Conservation (phyloP, 2,329 filamentous ascomycete species). For the Macroventuria anomochaeta region DNA sequence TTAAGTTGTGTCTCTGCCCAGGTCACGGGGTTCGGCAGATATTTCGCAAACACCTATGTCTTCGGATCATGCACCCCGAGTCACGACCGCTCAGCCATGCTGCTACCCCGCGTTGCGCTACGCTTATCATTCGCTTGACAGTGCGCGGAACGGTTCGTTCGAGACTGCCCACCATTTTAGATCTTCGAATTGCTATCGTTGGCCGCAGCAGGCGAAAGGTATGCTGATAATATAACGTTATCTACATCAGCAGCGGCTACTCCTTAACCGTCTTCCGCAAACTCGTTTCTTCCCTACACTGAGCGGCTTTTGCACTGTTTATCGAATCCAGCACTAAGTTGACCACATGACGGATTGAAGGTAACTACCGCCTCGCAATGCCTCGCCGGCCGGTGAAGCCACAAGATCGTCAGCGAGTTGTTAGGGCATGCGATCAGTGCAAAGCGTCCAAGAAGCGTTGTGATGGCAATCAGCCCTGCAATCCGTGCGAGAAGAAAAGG, state of each 20-base stretch:
- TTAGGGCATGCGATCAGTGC: constrained; percentile 29
- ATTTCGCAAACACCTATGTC: background rate
- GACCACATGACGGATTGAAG: constrained; percentile 18
- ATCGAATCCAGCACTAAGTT: background rate
- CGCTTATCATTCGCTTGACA: constrained; percentile 8
- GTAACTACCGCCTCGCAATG: constrained; percentile 13
- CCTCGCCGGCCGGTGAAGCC: constrained; percentile 31
- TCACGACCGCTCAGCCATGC: background rate
- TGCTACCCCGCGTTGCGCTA: constrained; percentile 13
- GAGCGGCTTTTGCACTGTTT: constrained; percentile 14
- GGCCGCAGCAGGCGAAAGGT: background rate
- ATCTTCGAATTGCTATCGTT: constrained; percentile 4
- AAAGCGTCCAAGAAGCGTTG: constrained; percentile 32
- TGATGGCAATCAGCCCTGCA: constrained; percentile 25
- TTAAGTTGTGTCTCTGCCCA: too few species aligned
- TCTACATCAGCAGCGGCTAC: constrained; percentile 9
- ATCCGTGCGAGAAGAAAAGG: constrained; percentile 26
- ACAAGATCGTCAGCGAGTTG: constrained; percentile 29
- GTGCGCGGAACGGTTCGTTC: background rate
- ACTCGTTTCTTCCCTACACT: background rate
- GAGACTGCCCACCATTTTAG: background rate
- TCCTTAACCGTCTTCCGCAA: constrained; percentile 14
- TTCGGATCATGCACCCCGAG: constrained; percentile 13
- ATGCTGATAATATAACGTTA: constrained; percentile 5
- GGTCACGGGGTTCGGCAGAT: background rate